These are phyloP conservation scores for Didymellaceae sp. DNA, from an alignment of 2,329 filamentous ascomycete species.

Conservation along the genomic window DNA sequence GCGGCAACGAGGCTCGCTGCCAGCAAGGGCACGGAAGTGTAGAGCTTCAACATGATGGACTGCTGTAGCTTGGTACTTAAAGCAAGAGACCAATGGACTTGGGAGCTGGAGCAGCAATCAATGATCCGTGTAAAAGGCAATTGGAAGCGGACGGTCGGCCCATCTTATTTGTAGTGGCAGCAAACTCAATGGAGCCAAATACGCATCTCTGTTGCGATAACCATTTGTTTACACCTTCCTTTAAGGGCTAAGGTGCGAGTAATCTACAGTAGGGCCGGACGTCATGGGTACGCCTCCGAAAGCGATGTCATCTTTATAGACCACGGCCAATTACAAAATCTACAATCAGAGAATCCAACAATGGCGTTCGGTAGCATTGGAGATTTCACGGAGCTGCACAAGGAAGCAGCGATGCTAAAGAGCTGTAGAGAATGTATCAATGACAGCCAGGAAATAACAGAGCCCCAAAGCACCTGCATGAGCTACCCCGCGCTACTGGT, in stretches of 20 bases:
- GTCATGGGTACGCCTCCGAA: slow-evolving; percentile 4
- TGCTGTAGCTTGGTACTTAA: background rate
- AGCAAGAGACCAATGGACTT: background rate
- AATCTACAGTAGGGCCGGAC: background rate
- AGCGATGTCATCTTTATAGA: too few relatives aligned
- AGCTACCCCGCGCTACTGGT: slow-evolving; percentile 14
- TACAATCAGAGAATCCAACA: too few relatives aligned
- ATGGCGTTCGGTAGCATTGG: too few relatives aligned
- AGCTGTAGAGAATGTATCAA: too few relatives aligned
- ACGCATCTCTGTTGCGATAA: slow-evolving; percentile 15
- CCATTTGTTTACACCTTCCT: slow-evolving; percentile 19
- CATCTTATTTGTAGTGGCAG: background rate
- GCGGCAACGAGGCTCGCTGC: slow-evolving; percentile 27
- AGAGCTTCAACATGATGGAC: slow-evolving; percentile 10
- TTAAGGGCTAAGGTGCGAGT: slow-evolving; percentile 19
- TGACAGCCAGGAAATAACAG: too few relatives aligned
- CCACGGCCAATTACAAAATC: too few relatives aligned
- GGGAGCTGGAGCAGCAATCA: background rate
- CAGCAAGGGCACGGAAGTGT: slow-evolving; percentile 24
- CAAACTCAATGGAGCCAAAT: background rate
- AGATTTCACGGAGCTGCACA: background rate
- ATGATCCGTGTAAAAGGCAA: background rate
- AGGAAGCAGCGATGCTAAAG: too few relatives aligned
- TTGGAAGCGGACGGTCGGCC: background rate
- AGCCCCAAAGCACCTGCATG: background rate